Percentiles rank a stretch among this genome's conserved stretches.
phyloP scores from a whole-genome alignment of 352 stramenopile species.

The Phytopythium boreale region DNA sequence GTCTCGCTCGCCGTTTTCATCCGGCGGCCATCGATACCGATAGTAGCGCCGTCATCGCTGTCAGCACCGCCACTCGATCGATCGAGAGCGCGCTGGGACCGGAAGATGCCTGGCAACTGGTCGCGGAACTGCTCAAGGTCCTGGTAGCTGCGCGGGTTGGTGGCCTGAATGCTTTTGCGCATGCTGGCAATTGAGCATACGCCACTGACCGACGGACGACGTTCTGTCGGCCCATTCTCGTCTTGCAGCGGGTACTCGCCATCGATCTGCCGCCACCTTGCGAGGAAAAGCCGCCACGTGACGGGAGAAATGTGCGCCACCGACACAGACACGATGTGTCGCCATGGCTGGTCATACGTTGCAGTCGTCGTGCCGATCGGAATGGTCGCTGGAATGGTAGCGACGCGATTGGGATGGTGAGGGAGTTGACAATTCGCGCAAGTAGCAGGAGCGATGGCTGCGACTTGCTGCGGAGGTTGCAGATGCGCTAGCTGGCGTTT shows the following conservation, averaged over 20 bases:
- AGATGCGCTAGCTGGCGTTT: slow-evolving; percentile 28
- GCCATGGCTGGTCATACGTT: slow-evolving; percentile 1
- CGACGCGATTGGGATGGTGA: not conserved
- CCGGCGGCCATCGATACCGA: no score
- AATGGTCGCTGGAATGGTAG: not conserved
- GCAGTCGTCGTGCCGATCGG: not conserved
- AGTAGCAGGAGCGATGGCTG: no score
- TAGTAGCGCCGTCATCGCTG: no score
- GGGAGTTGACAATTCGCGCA: not conserved
- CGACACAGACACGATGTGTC: slow-evolving; percentile 5
- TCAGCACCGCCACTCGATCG: no score
- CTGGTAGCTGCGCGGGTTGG: slow-evolving; percentile 38
- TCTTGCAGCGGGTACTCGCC: slow-evolving; percentile 14
- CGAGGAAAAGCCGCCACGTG: slow-evolving; percentile 52
- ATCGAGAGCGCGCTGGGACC: slow-evolving; percentile 12
- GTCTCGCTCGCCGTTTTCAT: no score
- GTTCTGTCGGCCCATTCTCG: not conserved
- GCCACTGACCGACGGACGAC: slow-evolving; percentile 4
- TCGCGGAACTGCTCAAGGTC: slow-evolving; percentile 40
- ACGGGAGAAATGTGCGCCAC: slow-evolving; percentile 36
- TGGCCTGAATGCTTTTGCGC: slow-evolving; percentile 21
- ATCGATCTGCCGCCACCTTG: slow-evolving; percentile 39
- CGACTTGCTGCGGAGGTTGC: slow-evolving; percentile 1
- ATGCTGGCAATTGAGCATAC: slow-evolving; percentile 33
- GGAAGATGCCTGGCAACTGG: slow-evolving; percentile 32